Percentiles rank a stretch among this genome's conserved stretches.
Conservation (phyloP, 2,329 filamentous ascomycete genomes). For the Colletotrichum musae region DNA sequence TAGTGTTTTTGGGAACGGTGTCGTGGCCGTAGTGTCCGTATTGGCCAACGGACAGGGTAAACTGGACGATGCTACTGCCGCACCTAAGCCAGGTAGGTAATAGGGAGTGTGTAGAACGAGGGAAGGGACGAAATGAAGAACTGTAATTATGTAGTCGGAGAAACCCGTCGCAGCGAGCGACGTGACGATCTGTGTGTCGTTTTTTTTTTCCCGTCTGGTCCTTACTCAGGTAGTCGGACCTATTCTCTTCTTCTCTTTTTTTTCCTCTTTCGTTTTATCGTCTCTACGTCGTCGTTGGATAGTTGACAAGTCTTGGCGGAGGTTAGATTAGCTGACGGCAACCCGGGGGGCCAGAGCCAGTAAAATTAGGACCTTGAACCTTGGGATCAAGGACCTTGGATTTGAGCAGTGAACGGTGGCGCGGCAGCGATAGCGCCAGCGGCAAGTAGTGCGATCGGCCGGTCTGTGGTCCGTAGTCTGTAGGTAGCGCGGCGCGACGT, state of each 20-base stretch:
- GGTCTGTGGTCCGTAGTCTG: too few species aligned
- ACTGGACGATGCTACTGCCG: too few species aligned
- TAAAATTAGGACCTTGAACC: constrained; percentile 1
- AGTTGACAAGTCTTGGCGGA: constrained; percentile 11
- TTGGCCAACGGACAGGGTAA: not conserved
- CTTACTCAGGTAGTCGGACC: constrained; percentile 3
- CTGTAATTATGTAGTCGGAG: constrained; percentile 12
- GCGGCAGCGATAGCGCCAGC: not conserved
- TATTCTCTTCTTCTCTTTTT: not conserved
- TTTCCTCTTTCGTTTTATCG: too few species aligned
- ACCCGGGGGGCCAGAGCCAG: not conserved
- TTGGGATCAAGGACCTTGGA: constrained; percentile 4
- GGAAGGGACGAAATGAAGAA: constrained; percentile 11
- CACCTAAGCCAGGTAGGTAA: too few species aligned
- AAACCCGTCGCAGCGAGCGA: not conserved
- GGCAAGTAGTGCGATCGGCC: not conserved
- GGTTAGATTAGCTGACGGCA: constrained; percentile 10
- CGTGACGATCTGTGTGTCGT: not conserved
- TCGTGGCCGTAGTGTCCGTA: constrained; percentile 2
- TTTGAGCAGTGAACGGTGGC: not conserved
- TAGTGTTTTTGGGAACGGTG: constrained; percentile 12
- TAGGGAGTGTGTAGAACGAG: not conserved
- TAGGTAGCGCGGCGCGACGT: too few species aligned
- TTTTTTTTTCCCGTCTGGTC: not conserved
- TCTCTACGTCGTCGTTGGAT: not conserved